Conservation (phyloP, 345 rosid genomes). For the Jatropha curcas region DNA sequence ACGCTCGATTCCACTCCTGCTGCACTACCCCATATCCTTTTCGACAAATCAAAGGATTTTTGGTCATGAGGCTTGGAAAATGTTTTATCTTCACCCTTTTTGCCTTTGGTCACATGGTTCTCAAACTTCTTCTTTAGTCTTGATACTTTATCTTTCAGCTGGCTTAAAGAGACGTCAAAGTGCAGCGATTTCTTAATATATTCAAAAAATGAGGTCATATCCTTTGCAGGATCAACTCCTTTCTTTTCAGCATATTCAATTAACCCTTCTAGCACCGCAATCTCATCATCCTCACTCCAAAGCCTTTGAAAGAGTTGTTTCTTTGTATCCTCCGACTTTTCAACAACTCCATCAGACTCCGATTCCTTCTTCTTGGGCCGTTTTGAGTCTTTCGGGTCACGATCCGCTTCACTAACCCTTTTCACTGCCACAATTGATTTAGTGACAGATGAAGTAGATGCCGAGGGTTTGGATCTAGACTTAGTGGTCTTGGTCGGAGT, state of each 20-base stretch:
- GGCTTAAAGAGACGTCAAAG: conserved; percentile 33
- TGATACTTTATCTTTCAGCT: conserved; percentile 44
- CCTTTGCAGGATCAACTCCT: conserved; percentile 36
- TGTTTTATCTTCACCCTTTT: conserved; percentile 23
- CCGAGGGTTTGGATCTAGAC: background rate
- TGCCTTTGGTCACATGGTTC: conserved; percentile 21
- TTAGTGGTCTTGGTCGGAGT: background rate
- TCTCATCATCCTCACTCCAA: conserved; percentile 53
- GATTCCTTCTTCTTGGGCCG: conserved; percentile 21
- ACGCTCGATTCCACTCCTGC: background rate
- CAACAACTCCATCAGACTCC: conserved; percentile 14
- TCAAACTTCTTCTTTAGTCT: conserved; percentile 42
- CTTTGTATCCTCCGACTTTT: conserved; percentile 37
- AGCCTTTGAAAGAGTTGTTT: conserved; percentile 45
- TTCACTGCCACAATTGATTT: background rate
- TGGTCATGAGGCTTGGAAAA: conserved; percentile 32
- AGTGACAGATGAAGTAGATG: background rate
- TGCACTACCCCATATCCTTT: conserved; percentile 34
- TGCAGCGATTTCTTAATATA: conserved; percentile 43
- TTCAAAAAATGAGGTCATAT: conserved; percentile 39
- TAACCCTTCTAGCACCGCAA: conserved; percentile 46
- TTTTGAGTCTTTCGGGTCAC: conserved; percentile 2
- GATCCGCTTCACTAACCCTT: conserved; percentile 7
- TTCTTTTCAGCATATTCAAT: conserved; percentile 34
- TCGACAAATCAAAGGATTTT: conserved; percentile 27